Percentiles rank a stretch among this genome's conserved stretches.
These are phyloP conservation scores for Scytalidium sp. DNA, from an alignment of 2,329 filamentous ascomycete species.

Conservation along the genomic window DNA sequence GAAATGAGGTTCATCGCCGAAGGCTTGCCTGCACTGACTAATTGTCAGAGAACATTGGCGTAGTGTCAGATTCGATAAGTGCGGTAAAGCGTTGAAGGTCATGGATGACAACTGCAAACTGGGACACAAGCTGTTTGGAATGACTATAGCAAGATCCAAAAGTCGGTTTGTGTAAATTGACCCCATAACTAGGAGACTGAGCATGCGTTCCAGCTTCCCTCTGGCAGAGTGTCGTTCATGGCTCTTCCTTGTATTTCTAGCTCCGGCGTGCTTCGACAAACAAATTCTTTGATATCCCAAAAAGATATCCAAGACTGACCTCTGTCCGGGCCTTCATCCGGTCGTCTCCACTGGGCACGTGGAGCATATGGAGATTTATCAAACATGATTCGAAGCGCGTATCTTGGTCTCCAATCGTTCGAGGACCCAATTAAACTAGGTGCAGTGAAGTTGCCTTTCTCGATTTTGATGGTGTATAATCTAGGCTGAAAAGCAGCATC, in stretches of 20 bases:
- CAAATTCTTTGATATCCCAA: slow-evolving; percentile 22
- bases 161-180: no score
- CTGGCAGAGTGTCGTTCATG: neutral
- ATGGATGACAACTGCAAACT: no score
- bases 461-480: slow-evolving; percentile 19
- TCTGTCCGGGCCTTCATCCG: slow-evolving; percentile 16
- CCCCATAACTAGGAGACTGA: neutral
- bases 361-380: slow-evolving; percentile 27
- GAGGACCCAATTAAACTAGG: slow-evolving; percentile 15
- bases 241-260: slow-evolving; percentile 7
- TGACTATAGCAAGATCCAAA: no score
- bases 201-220: neutral
- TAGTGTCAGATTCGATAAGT: no score
- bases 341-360: slow-evolving; percentile 19
- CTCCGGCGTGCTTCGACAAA: slow-evolving; percentile 13
- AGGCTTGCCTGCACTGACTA: no score
- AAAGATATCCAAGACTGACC: no score
- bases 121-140: no score
- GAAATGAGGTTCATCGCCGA: no score
- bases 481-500: slow-evolving; percentile 22
- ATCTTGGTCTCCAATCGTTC: slow-evolving; percentile 11
- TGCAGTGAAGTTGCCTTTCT: slow-evolving; percentile 23
- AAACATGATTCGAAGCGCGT: slow-evolving; percentile 21
- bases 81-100: no score
- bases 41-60: no score